Conservation (phyloP, 768 basidiomycete species). For the Tylopilus plumbeoviolaceoides region DNA sequence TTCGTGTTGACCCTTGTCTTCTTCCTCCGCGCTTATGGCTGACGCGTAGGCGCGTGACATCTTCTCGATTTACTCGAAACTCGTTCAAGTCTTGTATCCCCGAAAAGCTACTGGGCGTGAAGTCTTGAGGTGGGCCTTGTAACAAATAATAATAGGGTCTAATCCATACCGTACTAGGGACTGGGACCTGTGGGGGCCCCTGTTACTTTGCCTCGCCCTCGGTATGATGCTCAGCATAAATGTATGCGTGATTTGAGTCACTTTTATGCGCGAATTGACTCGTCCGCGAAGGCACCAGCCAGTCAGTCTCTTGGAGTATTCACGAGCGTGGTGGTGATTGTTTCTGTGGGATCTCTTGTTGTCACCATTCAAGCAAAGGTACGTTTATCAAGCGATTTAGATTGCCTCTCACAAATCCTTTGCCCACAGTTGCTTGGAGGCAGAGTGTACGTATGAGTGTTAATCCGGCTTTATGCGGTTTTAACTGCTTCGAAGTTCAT, state of each 20-base stretch:
- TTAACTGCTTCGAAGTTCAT: conserved; percentile 51
- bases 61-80: conserved; percentile 85
- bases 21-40: conserved; percentile 5
- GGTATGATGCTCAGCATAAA: conserved; percentile 85
- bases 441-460: conserved; percentile 58
- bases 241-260: conserved; percentile 38
- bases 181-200: conserved; percentile 98
- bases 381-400: conserved; percentile 5
- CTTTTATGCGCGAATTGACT: background rate
- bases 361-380: conserved; percentile 98
- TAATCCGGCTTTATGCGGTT: background rate
- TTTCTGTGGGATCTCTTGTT: conserved; percentile 83
- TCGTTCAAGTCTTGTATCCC: conserved; percentile 92
- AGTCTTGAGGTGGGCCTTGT: conserved; percentile 59
- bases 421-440: conserved; percentile 67
- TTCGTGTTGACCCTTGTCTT: conserved; percentile 37
- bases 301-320: conserved; percentile 85
- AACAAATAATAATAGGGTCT: conserved; percentile 1
- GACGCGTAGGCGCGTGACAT: conserved; percentile 74
- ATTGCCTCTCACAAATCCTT: background rate
- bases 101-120: conserved; percentile 70
- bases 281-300: conserved; percentile 63
- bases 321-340: conserved; percentile 90
- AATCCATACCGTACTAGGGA: conserved; percentile 49
- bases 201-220: conserved; percentile 75